These are phyloP conservation scores for Colletotrichum sidae DNA, from an alignment of 2,329 filamentous ascomycete species.

Conservation along the genomic window DNA sequence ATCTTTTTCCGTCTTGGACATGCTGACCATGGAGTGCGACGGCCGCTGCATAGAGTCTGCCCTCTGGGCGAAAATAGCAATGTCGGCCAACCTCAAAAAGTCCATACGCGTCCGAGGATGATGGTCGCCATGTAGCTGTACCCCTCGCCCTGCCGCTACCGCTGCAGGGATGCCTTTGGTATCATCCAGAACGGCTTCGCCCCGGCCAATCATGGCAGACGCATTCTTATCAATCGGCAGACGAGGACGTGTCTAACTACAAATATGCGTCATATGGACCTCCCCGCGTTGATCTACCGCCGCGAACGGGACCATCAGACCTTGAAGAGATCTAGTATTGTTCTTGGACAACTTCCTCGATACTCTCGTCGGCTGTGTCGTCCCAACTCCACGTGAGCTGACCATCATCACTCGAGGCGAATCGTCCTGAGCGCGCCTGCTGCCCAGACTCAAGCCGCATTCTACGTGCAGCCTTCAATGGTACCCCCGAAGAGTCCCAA, in stretches of 20 bases:
- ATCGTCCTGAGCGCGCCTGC: not conserved
- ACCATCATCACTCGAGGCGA: too few species aligned
- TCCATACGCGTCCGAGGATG: too few species aligned
- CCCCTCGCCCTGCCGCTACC: not conserved
- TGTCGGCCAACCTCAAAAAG: too few species aligned
- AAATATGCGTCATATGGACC: conserved; percentile 25
- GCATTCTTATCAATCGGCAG: conserved; percentile 24
- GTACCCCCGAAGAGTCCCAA: conserved; percentile 19
- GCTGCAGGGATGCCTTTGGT: conserved; percentile 21
- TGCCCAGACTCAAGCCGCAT: not conserved
- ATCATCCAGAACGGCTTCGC: conserved; percentile 7
- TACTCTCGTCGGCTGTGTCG: not conserved
- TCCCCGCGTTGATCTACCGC: conserved; percentile 26
- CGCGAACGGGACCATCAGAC: conserved; percentile 3
- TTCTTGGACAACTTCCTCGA: not conserved
- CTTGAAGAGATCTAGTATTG: too few species aligned
- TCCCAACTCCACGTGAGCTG: not conserved
- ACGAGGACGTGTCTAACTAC: conserved; percentile 6
- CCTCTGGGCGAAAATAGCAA: too few species aligned
- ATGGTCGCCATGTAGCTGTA: too few species aligned
- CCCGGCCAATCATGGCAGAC: conserved; percentile 21
- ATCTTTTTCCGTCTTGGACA: too few species aligned
- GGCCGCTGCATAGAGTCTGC: too few species aligned
- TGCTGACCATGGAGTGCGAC: too few species aligned
- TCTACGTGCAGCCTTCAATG: conserved; percentile 19